phyloP scores from a whole-genome alignment of 192 early-diverging fungal genomes.

The Pecoramyces ruminantium region DNA sequence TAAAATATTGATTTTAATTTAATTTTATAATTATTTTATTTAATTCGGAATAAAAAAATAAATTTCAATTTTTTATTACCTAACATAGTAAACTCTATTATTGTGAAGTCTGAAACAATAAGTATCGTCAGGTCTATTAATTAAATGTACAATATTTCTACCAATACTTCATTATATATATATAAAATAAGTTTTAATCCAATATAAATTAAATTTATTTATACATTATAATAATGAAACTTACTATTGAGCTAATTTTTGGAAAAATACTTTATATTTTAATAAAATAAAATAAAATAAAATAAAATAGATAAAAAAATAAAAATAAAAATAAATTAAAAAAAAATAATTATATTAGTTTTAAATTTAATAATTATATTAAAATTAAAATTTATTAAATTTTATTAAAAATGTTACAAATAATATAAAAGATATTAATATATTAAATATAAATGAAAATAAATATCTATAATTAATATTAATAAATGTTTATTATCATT shows the following conservation, averaged over 20 bases:
- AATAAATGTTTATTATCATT: too few relatives aligned
- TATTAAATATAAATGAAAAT: too few relatives aligned
- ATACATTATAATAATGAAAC: too few relatives aligned
- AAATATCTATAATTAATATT: too few relatives aligned
- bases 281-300: neutral
- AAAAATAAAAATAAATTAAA: neutral
- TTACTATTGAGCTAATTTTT: conserved; percentile 95
- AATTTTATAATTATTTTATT: neutral
- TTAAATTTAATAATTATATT: too few relatives aligned
- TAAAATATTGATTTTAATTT: too few relatives aligned
- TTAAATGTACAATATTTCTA: conserved; percentile 83
- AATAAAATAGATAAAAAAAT: neutral
- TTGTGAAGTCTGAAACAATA: conserved; percentile 92
- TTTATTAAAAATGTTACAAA: too few relatives aligned
- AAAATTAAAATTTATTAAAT: too few relatives aligned
- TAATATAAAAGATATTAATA: too few relatives aligned
- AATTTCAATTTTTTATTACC: conserved; percentile 24
- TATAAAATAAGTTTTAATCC: too few relatives aligned
- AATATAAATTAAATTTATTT: too few relatives aligned
- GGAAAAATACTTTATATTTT: conserved; percentile 46
- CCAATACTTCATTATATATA: conserved; percentile 54
- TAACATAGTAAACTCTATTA: conserved; percentile 93
- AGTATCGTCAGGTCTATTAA: conserved; percentile 88
- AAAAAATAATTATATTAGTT: too few relatives aligned
- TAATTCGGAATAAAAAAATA: neutral